Evolutionary conservation across 2,329 filamentous ascomycete genomes (phyloP), one percentile per base, ranked within the genome.

Genomic region (Talaromyces sp.): DNA sequence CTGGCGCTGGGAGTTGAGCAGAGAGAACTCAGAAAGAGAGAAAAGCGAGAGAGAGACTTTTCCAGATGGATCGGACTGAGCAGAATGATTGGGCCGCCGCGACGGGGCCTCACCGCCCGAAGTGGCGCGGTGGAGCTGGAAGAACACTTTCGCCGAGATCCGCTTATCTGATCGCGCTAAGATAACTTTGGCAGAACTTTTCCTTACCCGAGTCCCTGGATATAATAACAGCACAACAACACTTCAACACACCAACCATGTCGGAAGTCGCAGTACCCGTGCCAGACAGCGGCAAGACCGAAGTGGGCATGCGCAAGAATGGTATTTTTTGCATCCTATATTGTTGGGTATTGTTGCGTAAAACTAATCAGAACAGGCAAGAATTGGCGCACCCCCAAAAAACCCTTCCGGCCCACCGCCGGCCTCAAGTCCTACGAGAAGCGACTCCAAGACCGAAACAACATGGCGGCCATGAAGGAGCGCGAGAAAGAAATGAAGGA

Each of bases 401-500:
- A 89, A 68, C 88, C 95, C 0, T 98, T 98, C 79, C 89, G 95
- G 45, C 94, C 92, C 3, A 88, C 83, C 15, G 85, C 90, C 10
- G 92, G 93, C 29, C 85, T 93, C 71, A 91, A 87, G 2, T 88
- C 92, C 0, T 98, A 90, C 77, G 88, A 89, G 70, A 90, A 92
- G 78, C 89, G 94, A 62, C 82, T 87, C 54, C 88, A 89, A 71
- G 85, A 89, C 68, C 87, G 92, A 61, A 86, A 88, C 68, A 85
- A 88, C 7, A 85, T 89, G 72, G 85, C 87, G 13, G 88, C 91
- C n/a, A 86, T 91, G 72, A 98, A 97, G 82, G 91, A 92, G 40
- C 93, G 92, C 74, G 95, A 98, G 81, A 93, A 91, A 79, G 93
- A 97, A 78, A 88, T 99, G 88, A 96, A 94, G 82, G 91, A 93